Evolutionary conservation across 495 filamentous ascomycete genomes (phyloP).

Genomic region (Xylaria bambusicola): DNA sequence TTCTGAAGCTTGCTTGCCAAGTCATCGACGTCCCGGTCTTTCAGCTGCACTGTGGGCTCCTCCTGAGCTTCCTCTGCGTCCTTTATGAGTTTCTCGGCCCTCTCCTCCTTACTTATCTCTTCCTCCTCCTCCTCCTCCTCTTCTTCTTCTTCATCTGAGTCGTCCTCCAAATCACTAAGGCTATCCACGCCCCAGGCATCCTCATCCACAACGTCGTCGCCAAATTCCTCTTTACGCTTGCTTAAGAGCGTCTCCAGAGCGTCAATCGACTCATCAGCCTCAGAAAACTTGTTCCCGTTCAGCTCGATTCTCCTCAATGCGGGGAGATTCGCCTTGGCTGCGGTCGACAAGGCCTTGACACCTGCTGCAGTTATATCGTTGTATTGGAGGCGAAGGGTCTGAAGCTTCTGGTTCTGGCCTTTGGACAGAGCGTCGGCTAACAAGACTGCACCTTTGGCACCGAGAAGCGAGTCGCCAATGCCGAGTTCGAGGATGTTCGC

Average conservation of each 20-base stretch:
- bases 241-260: conserved; percentile 54
- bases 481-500: conserved; percentile 76
- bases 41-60: conserved; percentile 67
- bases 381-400: conserved; percentile 84
- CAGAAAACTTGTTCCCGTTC: conserved; percentile 92
- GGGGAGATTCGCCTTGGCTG: conserved; percentile 65
- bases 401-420: conserved; percentile 73
- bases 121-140: conserved; percentile 69
- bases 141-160: conserved; percentile 71
- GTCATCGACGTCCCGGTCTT: conserved; percentile 80
- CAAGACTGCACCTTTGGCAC: conserved; percentile 73
- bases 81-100: conserved; percentile 64
- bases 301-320: conserved; percentile 80
- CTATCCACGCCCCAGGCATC: conserved; percentile 84
- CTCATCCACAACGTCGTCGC: conserved; percentile 58
- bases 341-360: conserved; percentile 66
- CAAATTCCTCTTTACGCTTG: conserved; percentile 62
- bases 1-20: conserved; percentile 73
- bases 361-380: conserved; percentile 84
- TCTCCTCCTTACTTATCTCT: conserved; percentile 55
- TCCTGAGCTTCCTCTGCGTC: conserved; percentile 74
- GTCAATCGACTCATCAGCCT: conserved; percentile 70
- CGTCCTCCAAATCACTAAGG: conserved; percentile 78
- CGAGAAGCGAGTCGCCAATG: conserved; percentile 83
- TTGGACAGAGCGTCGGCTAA: conserved; percentile 71